Base-by-base conservation (phyloP, 2,329 filamentous ascomycete genomes). In the Cladosporium sphaerospermum region DNA sequence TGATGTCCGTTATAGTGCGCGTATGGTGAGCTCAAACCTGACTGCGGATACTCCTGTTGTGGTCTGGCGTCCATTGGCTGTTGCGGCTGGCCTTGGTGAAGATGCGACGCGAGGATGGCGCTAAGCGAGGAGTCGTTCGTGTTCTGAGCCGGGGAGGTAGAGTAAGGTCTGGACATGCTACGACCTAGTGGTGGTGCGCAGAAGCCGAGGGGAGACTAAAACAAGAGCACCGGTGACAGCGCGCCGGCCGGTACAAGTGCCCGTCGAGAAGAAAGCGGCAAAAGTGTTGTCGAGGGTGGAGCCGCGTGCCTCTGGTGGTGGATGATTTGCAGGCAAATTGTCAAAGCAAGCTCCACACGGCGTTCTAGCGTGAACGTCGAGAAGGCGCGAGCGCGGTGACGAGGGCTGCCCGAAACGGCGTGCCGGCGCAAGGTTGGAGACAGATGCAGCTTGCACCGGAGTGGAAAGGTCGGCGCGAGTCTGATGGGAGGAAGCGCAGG, bases 11-110 rank as follows among this genome's bases (percentile, higher is more conserved):
- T 69, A 64, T 78, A 78, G 57, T 74, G 70, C 59, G 66, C 63
- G 72, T 78, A 77, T 70, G 78, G 77, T 70, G 72, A 72, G 69
- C 68, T 73, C 74, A 77, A 75, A 77, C 75, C 75, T 77, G 74
- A 75, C 73, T 77, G 70, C 61, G 65, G 60, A 64, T 77, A 77
- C 54, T 77, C 74, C 47, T 28, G 47, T 65, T 73, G 65, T 73
- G 76, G 74, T 67, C 75, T 73, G 72, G 70, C 74, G 72, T 78
- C 75, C 75, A 78, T 78, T 74, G 74, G 75, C 74, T 73, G 71
- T 18, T 53, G 50, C 64, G 67, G 65, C 58, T 62, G 62, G 60
- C 61, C 61, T 61, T 66, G 67, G 62, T 63, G 66, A 54, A 69
- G 64, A 61, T 67, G 60, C 61, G 65, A 64, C 57, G 67, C 64